phyloP scores from a whole-genome alignment of 2,329 filamentous ascomycete species.

The Sclerotinia borealis region DNA sequence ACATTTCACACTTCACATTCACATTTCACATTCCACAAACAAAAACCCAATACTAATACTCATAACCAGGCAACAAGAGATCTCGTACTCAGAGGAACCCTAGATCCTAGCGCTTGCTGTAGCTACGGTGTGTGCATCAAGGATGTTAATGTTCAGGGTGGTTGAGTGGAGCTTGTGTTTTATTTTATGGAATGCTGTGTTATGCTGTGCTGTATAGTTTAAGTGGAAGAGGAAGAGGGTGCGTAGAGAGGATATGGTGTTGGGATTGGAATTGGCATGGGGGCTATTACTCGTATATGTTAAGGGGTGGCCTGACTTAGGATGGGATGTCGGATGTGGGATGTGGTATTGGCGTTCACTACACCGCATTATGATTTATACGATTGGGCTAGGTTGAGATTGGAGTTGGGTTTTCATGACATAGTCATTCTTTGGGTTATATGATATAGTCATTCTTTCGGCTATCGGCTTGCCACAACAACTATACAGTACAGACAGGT shows the following conservation, averaged over 20 bases:
- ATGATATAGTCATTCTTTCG: neutral
- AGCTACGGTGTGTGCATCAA: conserved; percentile 5
- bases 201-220: neutral
- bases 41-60: neutral
- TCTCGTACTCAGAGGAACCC: conserved; percentile 4
- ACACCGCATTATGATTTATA: neutral
- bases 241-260: too few species aligned
- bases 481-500: neutral
- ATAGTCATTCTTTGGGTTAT: neutral
- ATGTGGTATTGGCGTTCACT: neutral
- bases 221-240: neutral
- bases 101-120: conserved; percentile 12
- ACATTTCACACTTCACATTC: too few species aligned
- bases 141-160: conserved; percentile 2
- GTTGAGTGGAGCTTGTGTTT: neutral
- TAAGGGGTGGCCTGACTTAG: too few species aligned
- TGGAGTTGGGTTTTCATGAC: neutral
- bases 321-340: neutral
- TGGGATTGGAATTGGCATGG: neutral
- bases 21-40: too few species aligned
- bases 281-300: too few species aligned
- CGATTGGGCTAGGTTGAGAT: neutral
- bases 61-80: conserved; percentile 8
- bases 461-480: neutral
- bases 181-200: too few species aligned